phyloP scores from a whole-genome alignment of 2,329 filamentous ascomycete genomes.

The Penicillium sp. region DNA sequence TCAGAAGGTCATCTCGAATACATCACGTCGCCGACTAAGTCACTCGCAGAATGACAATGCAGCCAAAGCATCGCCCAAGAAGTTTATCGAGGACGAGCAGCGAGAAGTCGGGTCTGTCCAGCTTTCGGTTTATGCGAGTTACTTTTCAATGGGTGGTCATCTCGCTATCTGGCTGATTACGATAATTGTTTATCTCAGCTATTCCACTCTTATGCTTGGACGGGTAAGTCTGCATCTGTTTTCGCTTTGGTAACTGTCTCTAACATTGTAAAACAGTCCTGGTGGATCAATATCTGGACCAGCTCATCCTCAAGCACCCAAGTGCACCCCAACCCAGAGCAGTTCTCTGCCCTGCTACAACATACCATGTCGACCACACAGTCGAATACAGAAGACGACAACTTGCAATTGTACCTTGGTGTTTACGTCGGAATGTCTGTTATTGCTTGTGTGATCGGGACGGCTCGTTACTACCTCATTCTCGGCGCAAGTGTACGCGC shows the following conservation, averaged over 20 bases:
- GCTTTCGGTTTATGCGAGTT: conserved; percentile 65
- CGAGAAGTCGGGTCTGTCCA: conserved; percentile 71
- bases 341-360: conserved; percentile 19
- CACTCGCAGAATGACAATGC: conserved; percentile 19
- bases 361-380: conserved; percentile 13
- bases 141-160: conserved; percentile 68
- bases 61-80: conserved; percentile 52
- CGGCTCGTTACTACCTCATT: conserved; percentile 64
- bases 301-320: conserved; percentile 31
- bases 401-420: conserved; percentile 61
- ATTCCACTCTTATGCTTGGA: conserved; percentile 58
- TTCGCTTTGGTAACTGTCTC: background rate
- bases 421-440: conserved; percentile 67
- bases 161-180: conserved; percentile 61
- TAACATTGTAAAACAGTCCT: conserved; percentile 36
- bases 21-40: conserved; percentile 12
- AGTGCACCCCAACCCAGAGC: conserved; percentile 18
- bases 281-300: conserved; percentile 53
- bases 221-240: conserved; percentile 38
- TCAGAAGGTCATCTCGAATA: conserved; percentile 28
- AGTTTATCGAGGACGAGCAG: conserved; percentile 77
- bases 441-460: conserved; percentile 60
- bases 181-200: conserved; percentile 56
- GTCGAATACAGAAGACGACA: conserved; percentile 36
- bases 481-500: conserved; percentile 69